Percentiles rank a stretch among this genome's conserved stretches.
These are phyloP conservation scores for Epichloe coenophiala DNA, from an alignment of 2,329 filamentous ascomycete genomes.

Conservation along the genomic window DNA sequence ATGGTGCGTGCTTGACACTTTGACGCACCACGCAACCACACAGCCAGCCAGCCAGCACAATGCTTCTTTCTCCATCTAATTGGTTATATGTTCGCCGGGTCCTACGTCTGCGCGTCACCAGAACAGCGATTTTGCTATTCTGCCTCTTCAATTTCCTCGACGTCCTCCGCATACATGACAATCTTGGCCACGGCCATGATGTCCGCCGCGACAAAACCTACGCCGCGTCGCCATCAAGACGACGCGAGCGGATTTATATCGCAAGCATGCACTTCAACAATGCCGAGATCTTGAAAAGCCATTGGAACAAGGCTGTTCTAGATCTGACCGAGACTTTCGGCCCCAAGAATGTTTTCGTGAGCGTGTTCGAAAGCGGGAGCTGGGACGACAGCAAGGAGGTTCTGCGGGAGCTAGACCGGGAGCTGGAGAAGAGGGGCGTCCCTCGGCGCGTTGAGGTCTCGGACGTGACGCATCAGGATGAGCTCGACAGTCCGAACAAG, in stretches of 20 bases:
- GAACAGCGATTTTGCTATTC: conserved; percentile 21
- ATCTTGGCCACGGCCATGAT: conserved; percentile 18
- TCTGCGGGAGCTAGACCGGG: conserved; percentile 39
- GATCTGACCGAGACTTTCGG: conserved; percentile 44
- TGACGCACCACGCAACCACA: background rate
- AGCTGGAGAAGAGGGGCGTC: conserved; percentile 39
- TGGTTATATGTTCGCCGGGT: conserved; percentile 23
- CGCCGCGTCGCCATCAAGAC: conserved; percentile 9
- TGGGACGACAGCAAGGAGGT: conserved; percentile 54
- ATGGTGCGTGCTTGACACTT: background rate
- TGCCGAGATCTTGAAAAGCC: conserved; percentile 41
- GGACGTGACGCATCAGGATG: conserved; percentile 43
- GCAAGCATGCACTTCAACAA: conserved; percentile 58
- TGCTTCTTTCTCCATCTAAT: conserved; percentile 17
- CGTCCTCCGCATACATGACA: conserved; percentile 23
- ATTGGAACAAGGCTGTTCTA: conserved; percentile 50
- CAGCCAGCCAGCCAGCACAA: conserved; percentile 4
- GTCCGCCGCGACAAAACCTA: conserved; percentile 8
- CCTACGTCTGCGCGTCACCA: conserved; percentile 21
- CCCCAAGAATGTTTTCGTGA: conserved; percentile 51
- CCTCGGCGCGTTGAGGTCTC: conserved; percentile 42
- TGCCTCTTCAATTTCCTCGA: conserved; percentile 25
- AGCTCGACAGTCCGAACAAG: conserved; percentile 30
- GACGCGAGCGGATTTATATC: conserved; percentile 44
- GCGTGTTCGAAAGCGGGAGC: conserved; percentile 55